Evolutionary conservation across 2,329 filamentous ascomycete species (phyloP), one percentile per base, ranked within the genome.

Genomic region (Pleomassaria siparia): DNA sequence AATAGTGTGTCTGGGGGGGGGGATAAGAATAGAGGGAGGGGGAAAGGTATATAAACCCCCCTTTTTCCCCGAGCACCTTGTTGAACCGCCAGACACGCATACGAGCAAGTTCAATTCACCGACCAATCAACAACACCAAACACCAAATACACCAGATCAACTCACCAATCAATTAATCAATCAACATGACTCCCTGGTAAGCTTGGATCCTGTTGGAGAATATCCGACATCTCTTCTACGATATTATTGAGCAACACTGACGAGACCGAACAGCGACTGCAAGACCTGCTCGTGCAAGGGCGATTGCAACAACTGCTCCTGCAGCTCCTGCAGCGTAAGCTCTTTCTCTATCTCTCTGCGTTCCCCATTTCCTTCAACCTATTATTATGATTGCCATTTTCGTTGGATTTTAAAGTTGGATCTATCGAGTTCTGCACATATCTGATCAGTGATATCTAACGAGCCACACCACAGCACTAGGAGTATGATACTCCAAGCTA

Each of bases 131-230:
- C 44, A 22, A 39, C 24, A 18, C 36, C 16, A 40, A 35, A 15
- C 26, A 41, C 3, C 26, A 8, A 41, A 21, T 20, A n/a, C 37
- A 40, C 36, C 2, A 24, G 18, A 24, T 18, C 18, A 15, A 40
- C 24, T 22, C 24, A 21, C 21, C 15, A 20, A 18, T 22, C 22
- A 39, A 28, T 28, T 37, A 41, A 41, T 25, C 26, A 40, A 29
- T 33, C 44, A 46, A 15, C 44, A 46, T 46, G 44, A 41, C 44
- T 46, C 44, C 44, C 11, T 46, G 44, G 44, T 46, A 46, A 10
- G 44, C 18, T 20, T 11, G 15, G 3, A 28, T 16, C 21, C 2
- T 33, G 13, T 2, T 15, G 26, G 12, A n/a, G n/a, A n/a, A n/a
- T n/a, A n/a, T n/a, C 2, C 26, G 11, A 15, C 33, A 20, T 40